Percentiles rank a stretch among this genome's conserved stretches.
These are phyloP conservation scores for Zygnema circumcarinatum DNA, from an alignment of 139 green algal species.

Conservation along the genomic window DNA sequence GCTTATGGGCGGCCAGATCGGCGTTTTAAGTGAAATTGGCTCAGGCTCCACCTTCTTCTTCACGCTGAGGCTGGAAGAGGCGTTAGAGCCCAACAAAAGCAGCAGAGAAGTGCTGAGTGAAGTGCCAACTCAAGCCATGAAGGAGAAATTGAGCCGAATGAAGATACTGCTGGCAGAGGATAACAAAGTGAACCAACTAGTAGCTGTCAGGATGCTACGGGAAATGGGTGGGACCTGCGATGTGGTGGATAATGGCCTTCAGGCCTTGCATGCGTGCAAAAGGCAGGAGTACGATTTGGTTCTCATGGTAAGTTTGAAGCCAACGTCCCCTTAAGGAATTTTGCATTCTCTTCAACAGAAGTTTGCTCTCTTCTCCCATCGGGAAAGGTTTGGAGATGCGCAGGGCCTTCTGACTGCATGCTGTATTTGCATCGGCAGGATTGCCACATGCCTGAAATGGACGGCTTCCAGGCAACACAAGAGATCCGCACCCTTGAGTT, in stretches of 20 bases:
- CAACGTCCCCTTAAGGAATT: no score
- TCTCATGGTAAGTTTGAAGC: constrained; percentile 46
- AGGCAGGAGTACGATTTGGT: constrained; percentile 22
- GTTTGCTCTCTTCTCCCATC: background rate
- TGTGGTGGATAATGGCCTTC: constrained; percentile 42
- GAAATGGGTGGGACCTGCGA: constrained; percentile 25
- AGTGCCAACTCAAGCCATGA: background rate
- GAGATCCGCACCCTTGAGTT: constrained; percentile 26
- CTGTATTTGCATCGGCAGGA: no score
- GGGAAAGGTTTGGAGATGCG: no score
- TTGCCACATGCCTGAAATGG: constrained; percentile 57
- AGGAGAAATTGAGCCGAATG: background rate
- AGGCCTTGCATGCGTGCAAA: constrained; percentile 32
- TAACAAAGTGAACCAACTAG: constrained; percentile 55
- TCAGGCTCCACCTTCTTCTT: constrained; percentile 40
- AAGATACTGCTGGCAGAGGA: constrained; percentile 43
- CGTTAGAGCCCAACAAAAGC: background rate
- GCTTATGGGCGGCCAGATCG: constrained; percentile 38
- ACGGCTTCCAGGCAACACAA: constrained; percentile 39
- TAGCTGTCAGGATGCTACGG: constrained; percentile 32
- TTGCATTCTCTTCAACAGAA: no score
- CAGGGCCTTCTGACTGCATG: no score
- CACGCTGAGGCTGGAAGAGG: background rate
- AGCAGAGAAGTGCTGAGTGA: background rate
- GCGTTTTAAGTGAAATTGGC: constrained; percentile 10